These are phyloP conservation scores for Boehmeria nivea DNA, from an alignment of 306 rosid genomes.

Conservation along the genomic window DNA sequence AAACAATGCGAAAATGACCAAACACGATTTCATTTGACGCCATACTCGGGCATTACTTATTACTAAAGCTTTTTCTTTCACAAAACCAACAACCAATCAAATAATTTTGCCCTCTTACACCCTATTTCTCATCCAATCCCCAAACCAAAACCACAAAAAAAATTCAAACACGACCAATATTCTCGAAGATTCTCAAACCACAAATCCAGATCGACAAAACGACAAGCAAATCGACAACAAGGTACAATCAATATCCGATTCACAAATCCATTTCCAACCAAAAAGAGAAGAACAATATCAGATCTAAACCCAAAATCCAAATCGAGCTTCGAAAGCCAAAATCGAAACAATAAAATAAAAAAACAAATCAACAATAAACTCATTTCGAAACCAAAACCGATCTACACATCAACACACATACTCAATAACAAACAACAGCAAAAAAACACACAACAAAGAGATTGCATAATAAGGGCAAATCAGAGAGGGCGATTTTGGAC, in stretches of 20 bases:
- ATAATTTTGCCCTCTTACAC: too few species aligned
- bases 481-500: neutral
- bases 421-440: neutral
- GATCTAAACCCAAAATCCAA: slow-evolving; percentile 14
- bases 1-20: too few species aligned
- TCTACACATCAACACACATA: too few species aligned
- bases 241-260: neutral
- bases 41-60: too few species aligned
- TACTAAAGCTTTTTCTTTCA: too few species aligned
- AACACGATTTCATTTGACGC: too few species aligned
- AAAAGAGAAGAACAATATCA: neutral
- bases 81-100: neutral
- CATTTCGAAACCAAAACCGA: neutral
- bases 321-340: neutral
- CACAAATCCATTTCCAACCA: neutral
- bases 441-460: slow-evolving; percentile 13
- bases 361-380: neutral
- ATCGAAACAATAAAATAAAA: too few species aligned
- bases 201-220: neutral
- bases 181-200: neutral
- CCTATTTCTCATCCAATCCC: too few species aligned
- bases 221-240: neutral
- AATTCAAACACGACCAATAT: too few species aligned
- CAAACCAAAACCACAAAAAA: too few species aligned
- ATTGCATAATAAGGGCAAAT: neutral